Base-by-base conservation (phyloP, 768 basidiomycete genomes). In the Hysterangium stoloniferum region DNA sequence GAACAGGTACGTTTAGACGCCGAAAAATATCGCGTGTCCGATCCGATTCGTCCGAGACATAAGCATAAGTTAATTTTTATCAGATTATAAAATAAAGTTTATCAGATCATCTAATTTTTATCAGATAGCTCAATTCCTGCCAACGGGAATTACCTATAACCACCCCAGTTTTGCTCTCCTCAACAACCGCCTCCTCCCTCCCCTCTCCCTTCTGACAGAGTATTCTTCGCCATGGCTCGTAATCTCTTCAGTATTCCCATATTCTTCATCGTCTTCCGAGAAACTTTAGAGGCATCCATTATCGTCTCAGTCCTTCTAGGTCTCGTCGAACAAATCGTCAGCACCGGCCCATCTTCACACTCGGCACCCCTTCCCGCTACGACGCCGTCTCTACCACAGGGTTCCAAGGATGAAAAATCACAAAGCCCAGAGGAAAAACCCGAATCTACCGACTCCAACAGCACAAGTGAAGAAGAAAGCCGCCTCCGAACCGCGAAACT, bases 231-330 rank as follows among this genome's bases (percentile, higher is more conserved):
- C 51, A 90, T 91, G 88, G 70, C 75, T 15, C 76, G 76, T 55
- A 77, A 80, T 61, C 69, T 93, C 49, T 96, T 96, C 69, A 88
- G 86, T 52, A 77, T 94, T 50, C 82, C 91, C 61, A 91, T 97
- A 58, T 96, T 93, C 74, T 92, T 97, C 77, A 92, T 96, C 69
- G 82, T 94, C 69, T 92, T 95, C 66, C 80, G 93, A 62, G 93
- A 96, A 76, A 86, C 90, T 4, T 76, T 96, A 56, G 93, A 96
- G 72, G 87, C 91, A 4, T 81, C 80, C 36, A 86, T 97, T 71
- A 90, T 98, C 74, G 69, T 96, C 64, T 87, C 90, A 5, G 90
- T 95, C 52, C 78, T 98, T 42, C 83, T 95, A 46, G 82, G 87
- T 56, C 81, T 97, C 54, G 86, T 89, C n/a, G 82, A 95, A 60